phyloP scores from a whole-genome alignment of 2,329 filamentous ascomycete species.

The Metarhizium brunneum region DNA sequence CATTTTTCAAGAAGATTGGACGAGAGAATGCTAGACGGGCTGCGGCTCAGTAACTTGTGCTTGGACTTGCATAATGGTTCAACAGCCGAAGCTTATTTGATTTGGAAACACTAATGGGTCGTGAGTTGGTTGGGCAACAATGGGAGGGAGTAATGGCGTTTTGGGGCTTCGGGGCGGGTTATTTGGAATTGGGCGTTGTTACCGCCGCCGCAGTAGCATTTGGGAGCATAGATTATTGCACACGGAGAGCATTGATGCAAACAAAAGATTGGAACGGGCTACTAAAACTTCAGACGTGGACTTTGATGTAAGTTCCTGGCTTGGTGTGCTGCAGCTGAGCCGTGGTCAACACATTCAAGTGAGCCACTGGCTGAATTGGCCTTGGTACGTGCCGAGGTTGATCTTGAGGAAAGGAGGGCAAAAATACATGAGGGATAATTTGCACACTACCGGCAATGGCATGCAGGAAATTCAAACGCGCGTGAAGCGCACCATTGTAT shows the following conservation, averaged over 20 bases:
- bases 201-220: background rate
- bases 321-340: too few relatives aligned
- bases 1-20: slow-evolving; percentile 34
- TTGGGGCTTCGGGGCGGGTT: background rate
- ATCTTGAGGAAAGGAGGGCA: too few relatives aligned
- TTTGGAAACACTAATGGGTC: background rate
- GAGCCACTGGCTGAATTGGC: too few relatives aligned
- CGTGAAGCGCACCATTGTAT: too few relatives aligned
- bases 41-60: slow-evolving; percentile 15
- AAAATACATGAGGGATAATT: too few relatives aligned
- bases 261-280: background rate
- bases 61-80: too few relatives aligned
- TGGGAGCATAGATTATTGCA: background rate
- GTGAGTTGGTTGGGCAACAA: background rate
- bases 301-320: too few relatives aligned
- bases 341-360: too few relatives aligned
- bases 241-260: background rate
- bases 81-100: background rate
- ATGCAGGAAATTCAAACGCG: too few relatives aligned
- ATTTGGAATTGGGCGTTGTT: background rate
- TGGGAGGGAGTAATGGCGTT: background rate
- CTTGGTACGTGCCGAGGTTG: too few relatives aligned
- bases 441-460: too few relatives aligned
- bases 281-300: background rate
- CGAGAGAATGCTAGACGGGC: slow-evolving; percentile 30